Evolutionary conservation across 345 rosid genomes (phyloP), one percentile per base, ranked within the genome.

Genomic region (Durio zibethinus): DNA sequence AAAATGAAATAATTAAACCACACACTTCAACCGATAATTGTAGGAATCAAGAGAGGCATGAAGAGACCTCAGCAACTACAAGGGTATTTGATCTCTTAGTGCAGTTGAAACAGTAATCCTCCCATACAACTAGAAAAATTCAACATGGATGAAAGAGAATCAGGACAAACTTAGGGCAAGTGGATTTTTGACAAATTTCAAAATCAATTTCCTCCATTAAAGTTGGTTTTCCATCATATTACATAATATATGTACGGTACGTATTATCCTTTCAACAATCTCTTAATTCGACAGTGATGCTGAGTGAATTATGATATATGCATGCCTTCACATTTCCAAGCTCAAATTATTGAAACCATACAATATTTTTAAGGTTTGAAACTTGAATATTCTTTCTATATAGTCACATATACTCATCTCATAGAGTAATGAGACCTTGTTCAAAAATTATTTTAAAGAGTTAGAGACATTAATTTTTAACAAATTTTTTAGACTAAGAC

Each of bases 31-130:
- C 65, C 75, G 53, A 82, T 73, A n/a, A 54, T 65, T 82, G 85
- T 82, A 74, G 87, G 83, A 83, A 85, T 84, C 86, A 83, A 77
- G 43, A 5, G 64, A 72, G 82, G 80, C 88, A 81, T 65, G 85
- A 84, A 77, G 77, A 76, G 85, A 85, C 76, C 23, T 25, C 25
- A 67, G 84, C 89, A 75, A 80, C 72, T 77, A 74, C 75, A 75
- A 79, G 72, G 79, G 75, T 60, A 67, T n/a, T 74, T 76, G 54
- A 78, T 78, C 79, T 75, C 65, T 77, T 18, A 65, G 35, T 54
- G 53, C 33, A 10, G 10, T 29, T 21, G 21, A 65, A 47, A 43
- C 36, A 47, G 5, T 59, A 45, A 21, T 72, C 63, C 66, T 63
- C 76, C 77, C 35, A 47, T 68, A 9, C 3, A 33, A 60, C 67